These are phyloP conservation scores for Helicostylum pulchrum DNA, from an alignment of 192 early-diverging fungal genomes.

Conservation along the genomic window DNA sequence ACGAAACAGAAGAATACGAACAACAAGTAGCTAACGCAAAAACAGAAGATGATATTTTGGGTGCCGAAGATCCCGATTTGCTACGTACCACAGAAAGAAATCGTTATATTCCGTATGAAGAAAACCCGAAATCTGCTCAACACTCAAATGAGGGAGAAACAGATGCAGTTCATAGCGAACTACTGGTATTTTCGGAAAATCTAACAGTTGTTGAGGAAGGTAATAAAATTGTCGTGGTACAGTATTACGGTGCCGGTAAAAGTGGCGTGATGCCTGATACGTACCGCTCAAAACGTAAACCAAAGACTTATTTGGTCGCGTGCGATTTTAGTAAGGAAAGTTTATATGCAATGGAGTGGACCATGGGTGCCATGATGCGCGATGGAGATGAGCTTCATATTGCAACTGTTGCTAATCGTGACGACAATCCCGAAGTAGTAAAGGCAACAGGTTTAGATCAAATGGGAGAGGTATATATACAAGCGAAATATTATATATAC, in stretches of 20 bases:
- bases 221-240: conserved; percentile 8
- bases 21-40: not conserved
- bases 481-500: too few species aligned
- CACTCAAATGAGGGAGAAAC: not conserved
- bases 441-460: conserved; percentile 16
- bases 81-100: conserved; percentile 29
- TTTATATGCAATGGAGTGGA: conserved; percentile 53
- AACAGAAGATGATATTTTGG: not conserved
- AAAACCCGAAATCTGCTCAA: not conserved
- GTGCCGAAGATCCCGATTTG: conserved; percentile 16
- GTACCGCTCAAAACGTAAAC: not conserved
- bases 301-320: conserved; percentile 41
- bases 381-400: conserved; percentile 48
- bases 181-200: conserved; percentile 25
- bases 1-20: not conserved
- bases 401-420: conserved; percentile 42
- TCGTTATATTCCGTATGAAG: conserved; percentile 21
- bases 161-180: not conserved
- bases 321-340: conserved; percentile 52
- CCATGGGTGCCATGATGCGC: conserved; percentile 46
- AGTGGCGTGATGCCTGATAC: conserved; percentile 1
- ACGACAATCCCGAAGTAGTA: conserved; percentile 32
- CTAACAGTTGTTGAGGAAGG: conserved; percentile 4
- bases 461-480: conserved; percentile 20
- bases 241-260: conserved; percentile 25